phyloP scores from a whole-genome alignment of 805 yeast genomes.

The Tetrapisispora iriomotensis region DNA sequence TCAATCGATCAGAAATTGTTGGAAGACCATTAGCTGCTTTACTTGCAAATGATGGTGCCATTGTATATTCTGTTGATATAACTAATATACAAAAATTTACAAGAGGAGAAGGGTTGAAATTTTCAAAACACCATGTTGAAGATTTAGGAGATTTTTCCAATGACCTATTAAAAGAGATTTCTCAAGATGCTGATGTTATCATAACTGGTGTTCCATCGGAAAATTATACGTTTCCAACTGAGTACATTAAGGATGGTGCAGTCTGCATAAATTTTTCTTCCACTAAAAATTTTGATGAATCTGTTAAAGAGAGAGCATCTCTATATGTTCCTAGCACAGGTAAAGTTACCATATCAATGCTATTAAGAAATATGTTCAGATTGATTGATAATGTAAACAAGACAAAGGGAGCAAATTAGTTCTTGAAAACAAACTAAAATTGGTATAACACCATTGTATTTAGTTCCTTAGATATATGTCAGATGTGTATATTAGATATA shows the following conservation, averaged over 20 bases:
- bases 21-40: slow-evolving; percentile 96
- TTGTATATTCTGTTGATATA: slow-evolving; percentile 84
- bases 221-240: slow-evolving; percentile 75
- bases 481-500: too few species aligned
- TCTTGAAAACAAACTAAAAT: too few species aligned
- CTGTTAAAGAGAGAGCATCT: slow-evolving; percentile 76
- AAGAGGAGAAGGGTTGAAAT: slow-evolving; percentile 81
- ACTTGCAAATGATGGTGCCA: slow-evolving; percentile 95
- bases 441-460: too few species aligned
- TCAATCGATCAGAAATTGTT: slow-evolving; percentile 92
- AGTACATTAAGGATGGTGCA: slow-evolving; percentile 75
- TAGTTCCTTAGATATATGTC: too few species aligned
- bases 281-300: slow-evolving; percentile 76
- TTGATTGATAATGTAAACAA: slow-evolving; percentile 54
- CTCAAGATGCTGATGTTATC: slow-evolving; percentile 75
- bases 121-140: slow-evolving; percentile 72
- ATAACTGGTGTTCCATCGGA: slow-evolving; percentile 93
- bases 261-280: slow-evolving; percentile 85
- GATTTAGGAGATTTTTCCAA: slow-evolving; percentile 38
- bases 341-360: slow-evolving; percentile 92
- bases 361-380: slow-evolving; percentile 78
- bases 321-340: slow-evolving; percentile 93
- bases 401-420: background rate
- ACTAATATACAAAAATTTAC: slow-evolving; percentile 85
- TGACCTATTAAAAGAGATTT: slow-evolving; percentile 46